These are phyloP conservation scores for Microstegium vimineum DNA, from an alignment of 176 grass and related monocot species.

Conservation along the genomic window DNA sequence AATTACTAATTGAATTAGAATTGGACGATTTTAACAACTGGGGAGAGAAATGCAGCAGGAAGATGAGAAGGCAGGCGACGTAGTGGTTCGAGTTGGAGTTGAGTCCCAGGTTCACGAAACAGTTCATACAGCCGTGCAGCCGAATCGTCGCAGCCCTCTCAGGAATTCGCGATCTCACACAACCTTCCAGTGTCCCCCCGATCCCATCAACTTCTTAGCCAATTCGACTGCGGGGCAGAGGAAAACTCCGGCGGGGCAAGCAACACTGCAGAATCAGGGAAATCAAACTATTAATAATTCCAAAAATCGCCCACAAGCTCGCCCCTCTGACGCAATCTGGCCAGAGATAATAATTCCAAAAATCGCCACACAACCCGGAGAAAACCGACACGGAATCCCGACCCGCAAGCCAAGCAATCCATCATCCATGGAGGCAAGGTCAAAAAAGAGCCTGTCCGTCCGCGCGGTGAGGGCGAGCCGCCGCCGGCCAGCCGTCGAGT, in stretches of 20 bases:
- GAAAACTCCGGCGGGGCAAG: not conserved
- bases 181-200: not conserved
- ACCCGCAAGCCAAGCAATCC: not conserved
- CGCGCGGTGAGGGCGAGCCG: too few relatives aligned
- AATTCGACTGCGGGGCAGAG: not conserved
- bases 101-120: constrained; percentile 94
- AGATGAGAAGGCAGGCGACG: constrained; percentile 87
- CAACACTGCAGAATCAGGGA: constrained; percentile 32
- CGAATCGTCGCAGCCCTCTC: constrained; percentile 7
- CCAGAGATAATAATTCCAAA: not conserved
- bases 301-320: not conserved
- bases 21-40: constrained; percentile 56
- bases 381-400: not conserved
- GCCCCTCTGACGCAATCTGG: not conserved
- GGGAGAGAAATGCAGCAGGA: constrained; percentile 93
- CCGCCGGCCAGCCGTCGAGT: too few relatives aligned
- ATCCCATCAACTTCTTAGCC: constrained; percentile 33
- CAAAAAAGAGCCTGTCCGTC: too few relatives aligned
- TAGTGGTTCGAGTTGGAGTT: constrained; percentile 98
- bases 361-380: not conserved
- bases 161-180: constrained; percentile 39
- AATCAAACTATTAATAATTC: not conserved
- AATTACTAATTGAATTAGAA: constrained; percentile 49
- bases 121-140: constrained; percentile 72
- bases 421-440: not conserved